Percentiles rank a stretch among this genome's conserved stretches.
Evolutionary conservation across 1,139 yeast species (phyloP).

Genomic region (Magnusiomyces fungicola): DNA sequence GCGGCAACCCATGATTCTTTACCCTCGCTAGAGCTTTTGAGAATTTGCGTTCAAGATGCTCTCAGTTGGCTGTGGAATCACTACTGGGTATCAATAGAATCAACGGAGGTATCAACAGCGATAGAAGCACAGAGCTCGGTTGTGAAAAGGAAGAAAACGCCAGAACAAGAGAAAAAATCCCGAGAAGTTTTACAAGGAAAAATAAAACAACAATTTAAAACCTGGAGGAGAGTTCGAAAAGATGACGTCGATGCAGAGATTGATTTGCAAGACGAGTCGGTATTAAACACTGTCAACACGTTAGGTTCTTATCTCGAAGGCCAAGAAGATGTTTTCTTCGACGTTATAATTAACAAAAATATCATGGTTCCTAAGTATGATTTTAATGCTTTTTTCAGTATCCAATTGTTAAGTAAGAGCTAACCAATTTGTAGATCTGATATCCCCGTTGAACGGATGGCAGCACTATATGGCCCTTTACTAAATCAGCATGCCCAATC

Average conservation of each 20-base stretch:
- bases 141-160: constrained; percentile 11
- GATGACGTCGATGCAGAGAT: constrained; percentile 36
- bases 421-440: constrained; percentile 6
- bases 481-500: constrained; percentile 18
- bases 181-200: constrained; percentile 15
- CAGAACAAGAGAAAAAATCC: constrained; percentile 11
- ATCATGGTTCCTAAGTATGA: constrained; percentile 26
- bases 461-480: constrained; percentile 22
- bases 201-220: constrained; percentile 29
- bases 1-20: constrained; percentile 84
- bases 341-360: constrained; percentile 25
- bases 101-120: constrained; percentile 21
- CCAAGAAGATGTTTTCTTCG: constrained; percentile 21
- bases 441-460: constrained; percentile 9
- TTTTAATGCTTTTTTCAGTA: constrained; percentile 2
- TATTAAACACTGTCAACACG: neutral
- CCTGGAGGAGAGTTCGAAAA: constrained; percentile 41
- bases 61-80: constrained; percentile 65
- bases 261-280: neutral
- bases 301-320: constrained; percentile 3
- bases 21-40: constrained; percentile 62
- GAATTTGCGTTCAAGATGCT: constrained; percentile 53
- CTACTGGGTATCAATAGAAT: constrained; percentile 55
- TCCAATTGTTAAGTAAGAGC: neutral
- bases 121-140: constrained; percentile 10